Base-by-base conservation (phyloP, 495 filamentous ascomycete species). In the Xylaria acuta region DNA sequence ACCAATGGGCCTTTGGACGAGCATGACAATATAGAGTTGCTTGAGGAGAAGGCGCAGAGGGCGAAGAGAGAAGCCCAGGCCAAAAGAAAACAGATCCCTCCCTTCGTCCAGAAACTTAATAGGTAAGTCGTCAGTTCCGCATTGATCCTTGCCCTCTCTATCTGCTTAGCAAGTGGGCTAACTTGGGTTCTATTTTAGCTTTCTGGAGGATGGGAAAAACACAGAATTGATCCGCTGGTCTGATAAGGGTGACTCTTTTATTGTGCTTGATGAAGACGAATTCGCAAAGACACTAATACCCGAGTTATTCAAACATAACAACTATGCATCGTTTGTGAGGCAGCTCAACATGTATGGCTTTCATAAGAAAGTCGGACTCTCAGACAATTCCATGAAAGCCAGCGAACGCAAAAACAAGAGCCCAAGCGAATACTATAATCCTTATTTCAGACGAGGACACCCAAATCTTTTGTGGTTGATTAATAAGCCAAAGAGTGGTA, bases 301-400 rank as follows among this genome's bases (percentile, higher is more conserved):
- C 3, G 96, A 98, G 78, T 86, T 98, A 9, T 99, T 98, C 88
- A 99, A 99, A 79, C 97, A 98, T 82, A 98, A 97, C 81, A 99
- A 98, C 81, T 99, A 98, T 80, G 95, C 96, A 8, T 98, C 97
- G 1, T 99, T 99, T 76, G 96, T 99, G 34, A 93, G 96, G 12
- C 96, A 99, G 78, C 87, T 99, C 73, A 99, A 99, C 78, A 98
- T 99, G 96, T 99, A 99, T 80, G 96, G 96, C 9, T 99, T 99
- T 78, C 96, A 99, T 81, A 99, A 99, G 84, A 93, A 95, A 65
- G 97, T 99, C 12, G 96, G 96, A 3, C 88, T 99, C 32, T 96
- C 94, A 8, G 96, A 98, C 80, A 97, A 97, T 79, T 98, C 95
- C 0, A 96, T 98, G 92, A 93, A 94, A 72, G 94, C 97, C 36